Base-by-base conservation (phyloP, 1,284 basidiomycete species). In the Athelia sp. region DNA sequence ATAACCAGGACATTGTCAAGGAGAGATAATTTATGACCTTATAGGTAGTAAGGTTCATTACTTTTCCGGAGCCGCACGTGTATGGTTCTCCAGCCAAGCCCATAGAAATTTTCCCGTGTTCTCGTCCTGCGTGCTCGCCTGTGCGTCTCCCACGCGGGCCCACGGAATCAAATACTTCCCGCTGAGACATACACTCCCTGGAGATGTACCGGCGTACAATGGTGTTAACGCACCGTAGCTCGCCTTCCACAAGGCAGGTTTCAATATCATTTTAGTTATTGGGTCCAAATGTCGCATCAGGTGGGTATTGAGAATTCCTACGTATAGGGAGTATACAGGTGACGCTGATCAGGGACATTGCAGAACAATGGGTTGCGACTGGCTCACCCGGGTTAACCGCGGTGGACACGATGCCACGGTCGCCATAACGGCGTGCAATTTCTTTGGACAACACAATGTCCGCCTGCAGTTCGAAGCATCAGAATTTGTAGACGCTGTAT, bases 101-200 rank as follows among this genome's bases (percentile, higher is more conserved):
- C 68, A 69, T 1, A 70, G 51, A 36, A 57, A 54, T 35, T 50
- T 55, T 3, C 59, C 62, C 0, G 55, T 21, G 15, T 54, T 50
- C 4, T 56, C 58, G 48, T 69, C 61, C 13, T 54, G 55, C 8
- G 57, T 58, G 3, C 59, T 54, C 4, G 52, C 31, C 17, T 46
- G 50, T 1, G 56, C 34, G 31, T 36, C 43, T 2, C 61, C 64
- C 4, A 60, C 40, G 3, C 62, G 52, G 9, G 65, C 66, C 62
- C 65, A 70, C 2, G 67, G 65, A 42, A 69, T 55, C 29, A 69
- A 56, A 45, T 65, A 69, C n/a, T 34, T 34, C n/a, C 32, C 32
- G n/a, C n/a, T 34, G 11, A 34, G n/a, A 34, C n/a, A 11, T 34
- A 11, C n/a, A 11, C 32, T n/a, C 32, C n/a, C 32, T n/a, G 32